Percentiles rank a stretch among this genome's conserved stretches.
Evolutionary conservation across 208 protist species (phyloP).

Genomic region (Trichomonas tenax): DNA sequence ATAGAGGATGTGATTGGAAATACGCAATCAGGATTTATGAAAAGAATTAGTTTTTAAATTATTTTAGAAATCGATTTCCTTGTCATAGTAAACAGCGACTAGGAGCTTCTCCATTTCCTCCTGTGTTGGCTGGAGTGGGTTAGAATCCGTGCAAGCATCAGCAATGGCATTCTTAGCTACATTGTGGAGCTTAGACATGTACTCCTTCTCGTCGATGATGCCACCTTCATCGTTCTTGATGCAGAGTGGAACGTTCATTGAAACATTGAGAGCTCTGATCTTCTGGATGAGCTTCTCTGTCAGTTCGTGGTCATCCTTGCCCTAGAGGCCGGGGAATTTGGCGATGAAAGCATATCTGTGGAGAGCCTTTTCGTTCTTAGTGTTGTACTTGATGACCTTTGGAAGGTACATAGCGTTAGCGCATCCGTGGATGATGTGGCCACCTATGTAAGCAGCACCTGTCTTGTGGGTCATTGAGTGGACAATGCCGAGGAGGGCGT

Average conservation of each 20-base stretch:
- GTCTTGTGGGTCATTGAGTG: conserved; percentile 45
- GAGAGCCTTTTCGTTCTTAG: background rate
- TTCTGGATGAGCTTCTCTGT: background rate
- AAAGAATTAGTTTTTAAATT: too few relatives aligned
- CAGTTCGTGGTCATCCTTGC: background rate
- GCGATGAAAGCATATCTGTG: background rate
- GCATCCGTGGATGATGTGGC: conserved; percentile 34
- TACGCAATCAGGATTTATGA: too few relatives aligned
- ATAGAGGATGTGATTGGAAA: too few relatives aligned
- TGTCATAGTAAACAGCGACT: background rate
- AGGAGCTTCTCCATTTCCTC: conserved; percentile 13
- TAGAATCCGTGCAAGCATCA: conserved; percentile 15
- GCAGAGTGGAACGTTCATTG: background rate
- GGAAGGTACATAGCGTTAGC: conserved; percentile 38
- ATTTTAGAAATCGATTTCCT: background rate
- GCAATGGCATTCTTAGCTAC: background rate
- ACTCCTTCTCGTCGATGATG: conserved; percentile 7
- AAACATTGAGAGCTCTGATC: background rate
- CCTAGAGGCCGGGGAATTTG: background rate
- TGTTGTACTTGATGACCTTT: conserved; percentile 18
- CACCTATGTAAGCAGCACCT: background rate
- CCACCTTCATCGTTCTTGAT: background rate
- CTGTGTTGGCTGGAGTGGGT: conserved; percentile 20
- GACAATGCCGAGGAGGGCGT: conserved; percentile 39
- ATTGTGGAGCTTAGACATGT: background rate